Evolutionary conservation across 768 basidiomycete species (phyloP).

Genomic region (Russula dissimulans): DNA sequence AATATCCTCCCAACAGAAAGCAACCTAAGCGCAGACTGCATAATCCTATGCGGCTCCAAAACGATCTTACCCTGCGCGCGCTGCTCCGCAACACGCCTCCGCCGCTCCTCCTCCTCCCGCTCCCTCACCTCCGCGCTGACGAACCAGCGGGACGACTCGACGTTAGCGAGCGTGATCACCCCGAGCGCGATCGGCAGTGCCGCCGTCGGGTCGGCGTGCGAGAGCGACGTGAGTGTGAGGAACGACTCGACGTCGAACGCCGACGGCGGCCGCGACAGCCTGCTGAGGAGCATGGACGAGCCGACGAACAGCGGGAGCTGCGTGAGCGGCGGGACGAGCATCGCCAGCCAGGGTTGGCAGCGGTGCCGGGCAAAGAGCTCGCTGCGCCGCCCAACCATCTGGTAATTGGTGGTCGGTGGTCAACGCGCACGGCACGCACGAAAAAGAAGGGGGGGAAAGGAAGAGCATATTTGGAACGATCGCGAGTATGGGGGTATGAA

Average conservation of each 20-base stretch:
- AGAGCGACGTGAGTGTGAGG: slow-evolving; percentile 59
- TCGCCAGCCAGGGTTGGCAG: slow-evolving; percentile 49
- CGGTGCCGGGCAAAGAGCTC: slow-evolving; percentile 51
- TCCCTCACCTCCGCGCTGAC: slow-evolving; percentile 48
- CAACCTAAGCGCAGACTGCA: slow-evolving; percentile 46
- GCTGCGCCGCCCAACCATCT: slow-evolving; percentile 48
- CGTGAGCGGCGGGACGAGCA: slow-evolving; percentile 49
- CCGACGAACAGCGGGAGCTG: slow-evolving; percentile 69
- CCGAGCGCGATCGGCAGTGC: slow-evolving; percentile 63
- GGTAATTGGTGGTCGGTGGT: background rate
- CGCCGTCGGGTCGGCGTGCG: slow-evolving; percentile 63
- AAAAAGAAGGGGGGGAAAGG: background rate
- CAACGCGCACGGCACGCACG: too few relatives aligned
- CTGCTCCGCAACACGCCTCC: slow-evolving; percentile 38
- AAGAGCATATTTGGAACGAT: background rate
- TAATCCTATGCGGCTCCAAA: slow-evolving; percentile 38
- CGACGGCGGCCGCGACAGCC: slow-evolving; percentile 46
- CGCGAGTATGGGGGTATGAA: background rate
- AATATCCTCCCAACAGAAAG: slow-evolving; percentile 60
- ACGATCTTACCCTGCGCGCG: slow-evolving; percentile 36
- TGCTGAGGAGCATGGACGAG: slow-evolving; percentile 49
- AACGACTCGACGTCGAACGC: slow-evolving; percentile 74
- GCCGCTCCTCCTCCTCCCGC: slow-evolving; percentile 39
- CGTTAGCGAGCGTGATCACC: slow-evolving; percentile 66
- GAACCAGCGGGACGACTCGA: slow-evolving; percentile 71